Conservation (phyloP, 306 rosid genomes). For the Neltuma alba region DNA sequence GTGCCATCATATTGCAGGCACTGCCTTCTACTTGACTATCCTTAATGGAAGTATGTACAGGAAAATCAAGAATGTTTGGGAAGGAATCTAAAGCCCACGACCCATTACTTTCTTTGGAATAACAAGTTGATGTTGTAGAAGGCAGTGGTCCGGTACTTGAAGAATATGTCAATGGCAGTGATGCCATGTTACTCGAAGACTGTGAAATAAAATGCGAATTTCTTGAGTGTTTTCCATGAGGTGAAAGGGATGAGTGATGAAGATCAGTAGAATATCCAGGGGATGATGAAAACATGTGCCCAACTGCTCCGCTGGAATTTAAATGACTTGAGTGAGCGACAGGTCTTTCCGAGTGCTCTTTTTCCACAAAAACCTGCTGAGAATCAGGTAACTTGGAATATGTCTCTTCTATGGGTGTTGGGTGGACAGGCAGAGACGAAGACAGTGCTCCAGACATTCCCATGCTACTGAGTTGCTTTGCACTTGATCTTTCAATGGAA, state of each 20-base stretch:
- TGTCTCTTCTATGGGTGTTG: slow-evolving; percentile 61
- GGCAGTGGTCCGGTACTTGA: slow-evolving; percentile 55
- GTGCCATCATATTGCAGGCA: slow-evolving; percentile 64
- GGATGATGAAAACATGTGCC: slow-evolving; percentile 86
- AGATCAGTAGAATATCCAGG: slow-evolving; percentile 82
- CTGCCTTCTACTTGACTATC: slow-evolving; percentile 67
- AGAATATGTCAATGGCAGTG: slow-evolving; percentile 62
- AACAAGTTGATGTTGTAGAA: slow-evolving; percentile 57
- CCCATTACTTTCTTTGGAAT: slow-evolving; percentile 59
- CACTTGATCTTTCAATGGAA: slow-evolving; percentile 64
- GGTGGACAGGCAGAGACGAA: slow-evolving; percentile 65
- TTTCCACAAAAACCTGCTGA: slow-evolving; percentile 60
- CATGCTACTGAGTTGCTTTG: slow-evolving; percentile 62
- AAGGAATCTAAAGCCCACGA: slow-evolving; percentile 81
- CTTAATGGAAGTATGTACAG: slow-evolving; percentile 62
- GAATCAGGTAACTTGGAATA: slow-evolving; percentile 71
- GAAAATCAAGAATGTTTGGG: slow-evolving; percentile 73
- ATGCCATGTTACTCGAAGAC: slow-evolving; percentile 50
- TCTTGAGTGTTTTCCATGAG: slow-evolving; percentile 60
- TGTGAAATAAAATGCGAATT: slow-evolving; percentile 61
- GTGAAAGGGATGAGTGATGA: slow-evolving; percentile 77
- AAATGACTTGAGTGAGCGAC: slow-evolving; percentile 56
- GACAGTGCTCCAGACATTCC: slow-evolving; percentile 69
- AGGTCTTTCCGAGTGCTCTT: slow-evolving; percentile 59
- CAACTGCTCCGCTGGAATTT: slow-evolving; percentile 72